Conservation (phyloP, 345 rosid species). For the Citrus hindsii region DNA sequence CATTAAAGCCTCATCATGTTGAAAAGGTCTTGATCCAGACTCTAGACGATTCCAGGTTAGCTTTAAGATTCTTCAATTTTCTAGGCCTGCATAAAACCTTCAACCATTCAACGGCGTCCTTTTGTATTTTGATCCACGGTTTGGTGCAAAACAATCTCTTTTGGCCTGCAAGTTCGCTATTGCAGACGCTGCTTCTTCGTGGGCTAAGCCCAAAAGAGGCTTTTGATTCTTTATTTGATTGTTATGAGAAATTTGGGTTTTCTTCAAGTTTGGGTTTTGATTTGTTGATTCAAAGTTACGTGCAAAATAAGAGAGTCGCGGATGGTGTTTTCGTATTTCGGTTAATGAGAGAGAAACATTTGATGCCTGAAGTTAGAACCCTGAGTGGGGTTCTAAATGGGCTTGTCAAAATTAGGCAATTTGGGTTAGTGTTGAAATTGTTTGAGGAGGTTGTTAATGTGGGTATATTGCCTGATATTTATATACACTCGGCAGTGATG, state of each 20-base stretch:
- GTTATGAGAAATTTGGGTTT: constrained; percentile 42
- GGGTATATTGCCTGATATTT: constrained; percentile 58
- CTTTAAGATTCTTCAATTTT: constrained; percentile 82
- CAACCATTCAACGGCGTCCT: constrained; percentile 66
- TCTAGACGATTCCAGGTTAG: constrained; percentile 69
- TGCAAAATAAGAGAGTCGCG: constrained; percentile 48
- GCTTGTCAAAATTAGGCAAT: constrained; percentile 51
- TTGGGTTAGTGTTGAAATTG: constrained; percentile 48
- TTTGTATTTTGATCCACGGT: constrained; percentile 74
- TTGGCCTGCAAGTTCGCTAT: constrained; percentile 92
- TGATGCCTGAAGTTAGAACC: constrained; percentile 71
- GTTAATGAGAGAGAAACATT: constrained; percentile 50
- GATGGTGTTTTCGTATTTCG: constrained; percentile 56
- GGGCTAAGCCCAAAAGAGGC: constrained; percentile 52
- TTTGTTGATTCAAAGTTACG: constrained; percentile 71
- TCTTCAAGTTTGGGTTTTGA: constrained; percentile 69
- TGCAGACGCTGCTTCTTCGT: constrained; percentile 73
- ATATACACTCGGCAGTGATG: constrained; percentile 52
- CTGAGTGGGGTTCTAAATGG: constrained; percentile 66
- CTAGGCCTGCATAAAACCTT: constrained; percentile 75
- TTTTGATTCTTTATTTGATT: constrained; percentile 45
- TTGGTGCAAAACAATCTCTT: constrained; percentile 46
- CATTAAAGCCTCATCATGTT: constrained; percentile 51
- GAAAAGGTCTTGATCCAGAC: constrained; percentile 58
- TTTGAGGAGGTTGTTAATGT: constrained; percentile 48